phyloP scores from a whole-genome alignment of 2,329 filamentous ascomycete genomes.

The Exophiala sp. region DNA sequence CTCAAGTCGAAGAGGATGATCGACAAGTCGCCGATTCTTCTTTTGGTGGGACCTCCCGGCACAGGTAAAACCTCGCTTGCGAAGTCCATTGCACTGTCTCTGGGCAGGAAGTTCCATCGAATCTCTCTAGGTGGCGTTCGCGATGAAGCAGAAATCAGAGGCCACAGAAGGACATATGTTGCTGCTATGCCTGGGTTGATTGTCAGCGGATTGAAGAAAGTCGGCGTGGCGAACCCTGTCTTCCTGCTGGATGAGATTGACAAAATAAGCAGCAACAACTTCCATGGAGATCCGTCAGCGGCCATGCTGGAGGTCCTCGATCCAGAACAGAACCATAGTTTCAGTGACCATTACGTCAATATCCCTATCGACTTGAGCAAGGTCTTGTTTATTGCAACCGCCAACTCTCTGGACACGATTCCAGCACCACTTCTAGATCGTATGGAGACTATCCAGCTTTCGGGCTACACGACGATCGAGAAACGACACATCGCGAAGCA shows the following conservation, averaged over 20 bases:
- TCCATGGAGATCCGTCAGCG: slow-evolving; percentile 92
- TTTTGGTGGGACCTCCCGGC: slow-evolving; percentile 88
- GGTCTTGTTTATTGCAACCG: slow-evolving; percentile 95
- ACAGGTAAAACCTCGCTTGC: slow-evolving; percentile 95
- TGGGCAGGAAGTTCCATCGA: slow-evolving; percentile 93
- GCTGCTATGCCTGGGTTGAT: slow-evolving; percentile 98
- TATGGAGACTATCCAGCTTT: slow-evolving; percentile 93
- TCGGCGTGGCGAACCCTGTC: slow-evolving; percentile 91
- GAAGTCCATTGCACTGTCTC: slow-evolving; percentile 83
- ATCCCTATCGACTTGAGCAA: slow-evolving; percentile 95
- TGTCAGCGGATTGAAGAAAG: slow-evolving; percentile 90
- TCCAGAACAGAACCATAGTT: slow-evolving; percentile 92
- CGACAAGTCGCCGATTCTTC: slow-evolving; percentile 92
- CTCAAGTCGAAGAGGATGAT: slow-evolving; percentile 79
- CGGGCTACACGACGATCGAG: slow-evolving; percentile 94
- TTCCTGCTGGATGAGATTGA: slow-evolving; percentile 97
- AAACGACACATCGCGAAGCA: slow-evolving; percentile 91
- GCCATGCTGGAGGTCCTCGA: slow-evolving; percentile 98
- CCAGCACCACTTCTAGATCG: slow-evolving; percentile 89
- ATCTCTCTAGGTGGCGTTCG: slow-evolving; percentile 94
- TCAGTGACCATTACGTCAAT: slow-evolving; percentile 93
- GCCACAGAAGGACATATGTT: slow-evolving; percentile 92
- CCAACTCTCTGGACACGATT: slow-evolving; percentile 92
- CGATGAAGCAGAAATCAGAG: slow-evolving; percentile 94
- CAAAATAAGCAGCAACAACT: slow-evolving; percentile 86